These are phyloP conservation scores for Penicillium sp. DNA, from an alignment of 2,329 filamentous ascomycete genomes.

Conservation along the genomic window DNA sequence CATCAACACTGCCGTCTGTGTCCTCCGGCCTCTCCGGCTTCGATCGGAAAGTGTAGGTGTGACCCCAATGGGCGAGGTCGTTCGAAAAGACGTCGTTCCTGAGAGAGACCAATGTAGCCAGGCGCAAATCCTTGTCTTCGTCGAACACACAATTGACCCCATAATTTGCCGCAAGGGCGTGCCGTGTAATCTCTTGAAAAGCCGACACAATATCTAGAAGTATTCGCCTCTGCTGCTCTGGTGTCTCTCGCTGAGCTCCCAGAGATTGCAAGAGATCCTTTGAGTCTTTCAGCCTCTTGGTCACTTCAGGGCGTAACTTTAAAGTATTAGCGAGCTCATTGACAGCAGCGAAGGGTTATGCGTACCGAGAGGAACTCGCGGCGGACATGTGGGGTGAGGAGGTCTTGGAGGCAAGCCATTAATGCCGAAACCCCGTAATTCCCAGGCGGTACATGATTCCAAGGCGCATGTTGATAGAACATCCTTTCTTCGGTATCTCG, in stretches of 20 bases:
- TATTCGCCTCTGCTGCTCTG: not conserved
- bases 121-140: not conserved
- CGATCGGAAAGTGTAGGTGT: not conserved
- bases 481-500: slow-evolving; percentile 26
- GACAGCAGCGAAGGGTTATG: slow-evolving; percentile 18
- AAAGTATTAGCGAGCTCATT: not conserved
- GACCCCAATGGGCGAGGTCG: not conserved
- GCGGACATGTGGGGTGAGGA: slow-evolving; percentile 38
- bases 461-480: slow-evolving; percentile 32
- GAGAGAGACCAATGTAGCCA: not conserved
- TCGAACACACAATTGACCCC: not conserved
- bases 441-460: slow-evolving; percentile 32
- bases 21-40: not conserved
- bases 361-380: slow-evolving; percentile 40
- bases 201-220: not conserved
- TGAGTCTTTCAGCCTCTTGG: not conserved
- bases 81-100: not conserved
- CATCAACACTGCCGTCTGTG: not conserved
- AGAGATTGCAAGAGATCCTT: not conserved
- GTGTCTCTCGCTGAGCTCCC: not conserved
- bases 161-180: not conserved
- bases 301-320: not conserved
- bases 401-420: slow-evolving; percentile 33
- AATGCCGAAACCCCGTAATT: slow-evolving; percentile 38
- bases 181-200: not conserved